Evolutionary conservation across 2,329 filamentous ascomycete species (phyloP).

Genomic region (Neofusicoccum sp.): DNA sequence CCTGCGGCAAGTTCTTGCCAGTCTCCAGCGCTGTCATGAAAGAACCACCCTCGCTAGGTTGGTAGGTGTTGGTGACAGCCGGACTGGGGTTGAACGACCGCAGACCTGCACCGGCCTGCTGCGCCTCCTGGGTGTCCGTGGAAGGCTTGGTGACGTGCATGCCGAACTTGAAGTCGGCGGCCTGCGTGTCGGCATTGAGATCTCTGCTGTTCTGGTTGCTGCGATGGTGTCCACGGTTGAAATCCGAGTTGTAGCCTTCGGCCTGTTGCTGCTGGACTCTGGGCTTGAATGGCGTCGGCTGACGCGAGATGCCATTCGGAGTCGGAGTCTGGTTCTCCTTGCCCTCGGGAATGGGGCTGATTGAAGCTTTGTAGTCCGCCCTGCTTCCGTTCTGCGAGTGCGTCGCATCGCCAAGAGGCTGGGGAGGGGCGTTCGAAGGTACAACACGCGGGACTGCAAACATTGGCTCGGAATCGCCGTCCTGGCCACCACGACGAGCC

Average conservation of each 20-base stretch:
- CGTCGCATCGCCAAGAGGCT: slow-evolving; percentile 31
- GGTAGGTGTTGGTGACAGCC: slow-evolving; percentile 35
- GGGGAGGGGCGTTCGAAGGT: slow-evolving; percentile 30
- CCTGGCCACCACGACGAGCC: slow-evolving; percentile 61
- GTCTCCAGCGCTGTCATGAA: slow-evolving; percentile 38
- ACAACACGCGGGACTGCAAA: slow-evolving; percentile 58
- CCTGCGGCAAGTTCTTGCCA: slow-evolving; percentile 31
- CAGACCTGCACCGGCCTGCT: slow-evolving; percentile 10
- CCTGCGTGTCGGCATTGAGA: slow-evolving; percentile 24
- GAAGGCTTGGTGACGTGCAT: slow-evolving; percentile 41
- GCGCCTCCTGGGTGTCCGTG: slow-evolving; percentile 21
- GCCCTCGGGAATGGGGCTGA: slow-evolving; percentile 29
- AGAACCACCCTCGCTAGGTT: slow-evolving; percentile 40
- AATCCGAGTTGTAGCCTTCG: background rate
- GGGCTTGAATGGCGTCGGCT: slow-evolving; percentile 20
- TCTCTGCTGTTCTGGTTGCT: slow-evolving; percentile 8
- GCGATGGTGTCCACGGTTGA: background rate
- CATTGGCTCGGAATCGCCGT: slow-evolving; percentile 70
- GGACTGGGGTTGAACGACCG: slow-evolving; percentile 35
- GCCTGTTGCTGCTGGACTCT: slow-evolving; percentile 27
- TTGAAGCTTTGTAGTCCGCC: slow-evolving; percentile 25
- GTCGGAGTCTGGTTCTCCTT: slow-evolving; percentile 39
- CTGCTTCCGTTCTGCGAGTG: slow-evolving; percentile 26
- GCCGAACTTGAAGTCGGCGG: slow-evolving; percentile 57
- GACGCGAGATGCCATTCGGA: slow-evolving; percentile 12